These are phyloP conservation scores for Apostasia ramifera DNA, from an alignment of 106 monocot genomes.

Conservation along the genomic window DNA sequence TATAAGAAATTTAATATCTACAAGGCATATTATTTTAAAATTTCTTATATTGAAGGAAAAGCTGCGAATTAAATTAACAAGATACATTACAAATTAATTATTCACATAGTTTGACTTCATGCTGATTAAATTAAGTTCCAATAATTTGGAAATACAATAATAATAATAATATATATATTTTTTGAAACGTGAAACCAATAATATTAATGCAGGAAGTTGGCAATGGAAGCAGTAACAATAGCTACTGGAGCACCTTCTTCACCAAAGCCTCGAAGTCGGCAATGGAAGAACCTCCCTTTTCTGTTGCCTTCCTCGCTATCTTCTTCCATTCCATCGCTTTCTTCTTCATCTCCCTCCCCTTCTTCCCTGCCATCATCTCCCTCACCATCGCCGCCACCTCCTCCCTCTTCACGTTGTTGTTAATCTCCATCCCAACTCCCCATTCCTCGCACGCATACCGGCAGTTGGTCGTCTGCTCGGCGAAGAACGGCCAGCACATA, in stretches of 20 bases:
- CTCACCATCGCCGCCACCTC: constrained; percentile 1
- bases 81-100: no score
- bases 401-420: constrained; percentile 5
- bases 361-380: constrained; percentile 5
- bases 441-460: constrained; percentile 4
- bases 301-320: not conserved
- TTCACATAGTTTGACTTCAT: no score
- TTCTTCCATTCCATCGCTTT: constrained; percentile 14
- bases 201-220: no score
- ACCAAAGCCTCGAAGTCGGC: not conserved
- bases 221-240: no score
- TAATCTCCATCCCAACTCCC: constrained; percentile 14
- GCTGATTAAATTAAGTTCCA: no score
- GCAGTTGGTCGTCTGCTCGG: constrained; percentile 12
- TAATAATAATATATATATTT: no score
- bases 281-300: not conserved
- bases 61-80: no score
- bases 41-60: no score
- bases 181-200: no score
- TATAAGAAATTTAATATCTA: no score
- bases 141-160: no score
- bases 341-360: not conserved
- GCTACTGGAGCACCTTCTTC: not conserved
- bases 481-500: constrained; percentile 31
- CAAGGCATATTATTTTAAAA: no score